Evolutionary conservation across 75 land plant genomes (phyloP), one percentile per base, ranked within the genome.

Genomic region (Azolla pinnata): DNA sequence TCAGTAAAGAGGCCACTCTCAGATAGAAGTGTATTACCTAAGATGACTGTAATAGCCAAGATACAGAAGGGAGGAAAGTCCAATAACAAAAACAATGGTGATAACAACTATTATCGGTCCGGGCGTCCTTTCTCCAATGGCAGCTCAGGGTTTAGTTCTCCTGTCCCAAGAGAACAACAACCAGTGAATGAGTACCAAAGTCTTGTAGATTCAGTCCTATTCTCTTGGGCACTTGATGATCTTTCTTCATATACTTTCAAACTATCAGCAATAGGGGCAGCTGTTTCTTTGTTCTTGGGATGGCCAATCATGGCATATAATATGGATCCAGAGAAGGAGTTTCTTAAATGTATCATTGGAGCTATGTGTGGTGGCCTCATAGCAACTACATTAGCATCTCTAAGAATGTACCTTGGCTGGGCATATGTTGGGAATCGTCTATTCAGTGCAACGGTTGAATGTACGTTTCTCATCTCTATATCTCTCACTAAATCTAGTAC

Each of bases 391-490:
- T 50, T 93, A 16, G 84, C 78, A 10, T 90, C 85, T 54, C 64
- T 93, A 4, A 66, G 96, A 50, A 78, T 93, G 67, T 93, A 93
- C 56, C 76, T 93, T 40, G 98, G 98, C 4, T 93, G 98, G 98
- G 98, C 98, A 18, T 88, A 93, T 56, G 86, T 93, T 16, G 96
- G 98, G 17, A 88, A 93, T 44, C 84, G 98, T 16, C 68, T 93
- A 54, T 79, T 93, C 55, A 93, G 98, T 62, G 98, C 95, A 33
- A 85, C 98, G 23, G 96, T 93, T 26, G 96, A 88, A 71, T 93
- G 97, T 92, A 68, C 64, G 63, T 28, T 33, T 35, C 50, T 17
- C 28, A 33, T 8, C 29, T 17, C 27, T 40, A n/a, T 31, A n/a
- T n/a, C n/a, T n/a, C n/a, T n/a, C n/a, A n/a, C n/a, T n/a, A n/a